Conservation (phyloP, 2,329 filamentous ascomycete species). For the Pestalotiopsis sp. region DNA sequence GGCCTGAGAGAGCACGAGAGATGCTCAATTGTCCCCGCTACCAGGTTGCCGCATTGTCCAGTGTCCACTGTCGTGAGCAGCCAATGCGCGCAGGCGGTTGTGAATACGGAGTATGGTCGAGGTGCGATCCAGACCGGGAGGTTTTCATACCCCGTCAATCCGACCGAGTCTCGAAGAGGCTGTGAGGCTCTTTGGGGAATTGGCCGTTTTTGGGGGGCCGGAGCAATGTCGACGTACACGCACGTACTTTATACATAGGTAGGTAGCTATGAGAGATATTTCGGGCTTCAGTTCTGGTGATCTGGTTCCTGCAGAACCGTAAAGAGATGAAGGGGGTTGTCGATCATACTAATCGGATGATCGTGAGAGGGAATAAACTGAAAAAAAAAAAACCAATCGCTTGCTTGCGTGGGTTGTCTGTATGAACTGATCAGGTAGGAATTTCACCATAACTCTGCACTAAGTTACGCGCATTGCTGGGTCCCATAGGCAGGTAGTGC, state of each 20-base stretch:
- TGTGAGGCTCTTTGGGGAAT: neutral
- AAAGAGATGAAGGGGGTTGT: neutral
- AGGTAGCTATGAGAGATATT: neutral
- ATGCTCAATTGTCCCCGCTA: constrained; percentile 1
- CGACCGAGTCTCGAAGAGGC: neutral
- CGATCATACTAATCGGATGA: neutral
- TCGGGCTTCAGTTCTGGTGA: neutral
- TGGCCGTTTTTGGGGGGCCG: neutral
- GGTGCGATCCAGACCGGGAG: neutral
- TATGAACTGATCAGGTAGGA: neutral
- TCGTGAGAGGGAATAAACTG: neutral
- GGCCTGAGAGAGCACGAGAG: neutral
- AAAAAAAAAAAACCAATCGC: neutral
- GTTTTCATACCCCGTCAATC: neutral
- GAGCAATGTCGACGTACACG: neutral
- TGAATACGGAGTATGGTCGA: neutral
- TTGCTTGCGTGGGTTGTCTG: neutral
- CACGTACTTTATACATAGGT: neutral
- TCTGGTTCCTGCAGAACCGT: neutral
- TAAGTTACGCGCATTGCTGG: neutral
- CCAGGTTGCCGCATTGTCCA: constrained; percentile 3
- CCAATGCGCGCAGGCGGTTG: neutral
- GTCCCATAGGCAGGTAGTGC: neutral
- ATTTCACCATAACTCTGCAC: neutral
- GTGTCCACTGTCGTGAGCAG: neutral